These are phyloP conservation scores for Hypholoma fasciculare DNA, from an alignment of 768 basidiomycete genomes.

Conservation along the genomic window DNA sequence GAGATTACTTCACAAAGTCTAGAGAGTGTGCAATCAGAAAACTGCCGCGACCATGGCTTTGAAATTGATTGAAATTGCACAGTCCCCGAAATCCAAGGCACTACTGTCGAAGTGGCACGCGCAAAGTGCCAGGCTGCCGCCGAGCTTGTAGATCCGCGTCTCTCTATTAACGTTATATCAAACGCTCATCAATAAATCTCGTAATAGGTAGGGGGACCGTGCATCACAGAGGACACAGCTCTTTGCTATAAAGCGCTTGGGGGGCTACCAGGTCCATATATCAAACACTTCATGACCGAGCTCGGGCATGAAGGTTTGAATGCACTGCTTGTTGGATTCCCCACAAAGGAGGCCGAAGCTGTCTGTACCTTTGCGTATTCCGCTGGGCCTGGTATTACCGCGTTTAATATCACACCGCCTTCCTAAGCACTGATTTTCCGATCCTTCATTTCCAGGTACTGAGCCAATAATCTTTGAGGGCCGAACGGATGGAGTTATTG, in stretches of 20 bases:
- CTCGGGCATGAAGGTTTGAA: constrained; percentile 93
- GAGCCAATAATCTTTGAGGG: constrained; percentile 83
- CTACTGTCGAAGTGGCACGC: constrained; percentile 84
- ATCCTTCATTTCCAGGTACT: constrained; percentile 30
- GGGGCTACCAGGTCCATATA: constrained; percentile 95
- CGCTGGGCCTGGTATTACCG: constrained; percentile 60
- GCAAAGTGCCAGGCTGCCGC: constrained; percentile 89
- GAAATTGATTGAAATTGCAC: constrained; percentile 1
- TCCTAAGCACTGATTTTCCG: background rate
- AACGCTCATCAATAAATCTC: background rate
- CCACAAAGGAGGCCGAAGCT: constrained; percentile 79
- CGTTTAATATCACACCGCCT: background rate
- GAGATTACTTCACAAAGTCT: constrained; percentile 77
- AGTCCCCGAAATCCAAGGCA: constrained; percentile 96
- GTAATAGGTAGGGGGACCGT: constrained; percentile 44
- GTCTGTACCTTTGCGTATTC: constrained; percentile 97
- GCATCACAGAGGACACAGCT: constrained; percentile 90
- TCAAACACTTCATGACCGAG: constrained; percentile 86
- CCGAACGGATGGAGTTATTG: constrained; percentile 85
- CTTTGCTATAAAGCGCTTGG: constrained; percentile 87
- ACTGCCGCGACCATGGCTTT: background rate
- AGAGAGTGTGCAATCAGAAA: constrained; percentile 57
- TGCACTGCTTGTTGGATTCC: constrained; percentile 74
- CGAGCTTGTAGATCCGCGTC: constrained; percentile 55
- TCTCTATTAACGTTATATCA: background rate